phyloP scores from a whole-genome alignment of 345 rosid genomes.

The Odontarrhena argentea region DNA sequence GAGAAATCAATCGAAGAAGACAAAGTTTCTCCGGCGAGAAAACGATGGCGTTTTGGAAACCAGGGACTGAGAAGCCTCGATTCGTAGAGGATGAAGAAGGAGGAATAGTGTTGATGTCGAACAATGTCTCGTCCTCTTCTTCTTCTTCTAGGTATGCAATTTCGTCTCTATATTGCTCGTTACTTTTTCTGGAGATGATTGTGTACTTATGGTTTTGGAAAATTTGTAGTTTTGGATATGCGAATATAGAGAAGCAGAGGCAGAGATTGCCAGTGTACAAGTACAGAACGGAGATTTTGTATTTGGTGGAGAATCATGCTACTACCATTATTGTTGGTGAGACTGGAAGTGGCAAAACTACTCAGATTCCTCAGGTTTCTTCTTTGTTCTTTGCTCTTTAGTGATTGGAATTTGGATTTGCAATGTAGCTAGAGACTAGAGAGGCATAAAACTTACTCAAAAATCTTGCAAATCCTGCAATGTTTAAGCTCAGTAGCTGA shows the following conservation, averaged over 20 bases:
- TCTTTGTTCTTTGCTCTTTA: neutral
- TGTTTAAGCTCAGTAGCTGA: neutral
- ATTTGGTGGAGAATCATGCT: constrained; percentile 86
- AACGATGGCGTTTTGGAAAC: constrained; percentile 89
- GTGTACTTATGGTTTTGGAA: constrained; percentile 31
- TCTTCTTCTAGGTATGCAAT: no score
- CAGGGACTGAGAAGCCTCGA: constrained; percentile 84
- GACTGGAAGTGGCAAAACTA: constrained; percentile 98
- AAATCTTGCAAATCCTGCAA: no score
- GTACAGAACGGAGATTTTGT: constrained; percentile 58
- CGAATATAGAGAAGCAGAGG: constrained; percentile 79
- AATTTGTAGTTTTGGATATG: constrained; percentile 58
- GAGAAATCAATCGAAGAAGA: neutral
- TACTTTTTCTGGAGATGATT: no score
- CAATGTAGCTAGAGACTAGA: constrained; percentile 21
- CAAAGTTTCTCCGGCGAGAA: constrained; percentile 3
- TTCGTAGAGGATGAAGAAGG: constrained; percentile 94
- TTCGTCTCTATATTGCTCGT: no score
- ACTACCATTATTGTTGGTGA: constrained; percentile 94
- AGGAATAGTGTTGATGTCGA: constrained; percentile 66
- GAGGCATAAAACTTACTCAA: no score
- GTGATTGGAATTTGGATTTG: no score
- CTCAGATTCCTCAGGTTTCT: constrained; percentile 92
- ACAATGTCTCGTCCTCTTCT: constrained; percentile 52
- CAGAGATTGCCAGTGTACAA: constrained; percentile 80